phyloP scores from a whole-genome alignment of 495 filamentous ascomycete species.

The Daldinia vernicosa region DNA sequence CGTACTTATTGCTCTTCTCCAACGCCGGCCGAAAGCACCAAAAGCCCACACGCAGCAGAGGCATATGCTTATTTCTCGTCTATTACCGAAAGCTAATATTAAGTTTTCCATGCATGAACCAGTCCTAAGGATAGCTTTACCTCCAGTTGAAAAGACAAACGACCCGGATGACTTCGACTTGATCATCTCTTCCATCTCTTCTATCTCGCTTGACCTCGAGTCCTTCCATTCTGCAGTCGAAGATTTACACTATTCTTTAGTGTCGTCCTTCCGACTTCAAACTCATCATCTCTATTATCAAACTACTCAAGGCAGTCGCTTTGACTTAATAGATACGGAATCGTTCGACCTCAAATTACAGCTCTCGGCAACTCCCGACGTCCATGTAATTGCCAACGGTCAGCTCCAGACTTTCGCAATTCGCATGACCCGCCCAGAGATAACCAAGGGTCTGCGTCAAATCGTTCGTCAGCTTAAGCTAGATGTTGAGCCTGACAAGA shows the following conservation, averaged over 20 bases:
- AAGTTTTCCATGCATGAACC: constrained; percentile 97
- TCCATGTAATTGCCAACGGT: constrained; percentile 81
- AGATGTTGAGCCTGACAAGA: constrained; percentile 69
- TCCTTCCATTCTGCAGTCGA: constrained; percentile 90
- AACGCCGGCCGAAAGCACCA: constrained; percentile 62
- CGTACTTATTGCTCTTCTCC: constrained; percentile 78
- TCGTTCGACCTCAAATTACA: constrained; percentile 85
- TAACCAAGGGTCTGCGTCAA: constrained; percentile 89
- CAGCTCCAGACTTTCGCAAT: constrained; percentile 86
- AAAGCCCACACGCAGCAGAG: constrained; percentile 55
- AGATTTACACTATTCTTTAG: constrained; percentile 85
- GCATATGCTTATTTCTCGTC: constrained; percentile 82
- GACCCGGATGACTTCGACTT: constrained; percentile 87
- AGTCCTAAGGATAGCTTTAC: constrained; percentile 86
- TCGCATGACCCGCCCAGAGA: constrained; percentile 89
- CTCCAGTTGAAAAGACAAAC: constrained; percentile 67
- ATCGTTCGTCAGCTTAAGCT: constrained; percentile 81
- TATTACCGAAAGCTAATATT: constrained; percentile 92
- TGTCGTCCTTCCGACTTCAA: constrained; percentile 80
- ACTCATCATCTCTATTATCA: constrained; percentile 97
- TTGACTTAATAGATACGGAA: constrained; percentile 86
- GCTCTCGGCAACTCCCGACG: constrained; percentile 83
- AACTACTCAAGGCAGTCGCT: constrained; percentile 78
- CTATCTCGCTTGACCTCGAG: constrained; percentile 89
- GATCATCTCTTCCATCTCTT: constrained; percentile 92